Percentiles rank a stretch among this genome's conserved stretches.
phyloP scores from a whole-genome alignment of 2,329 filamentous ascomycete species.

The Hyphodiscus sp. region DNA sequence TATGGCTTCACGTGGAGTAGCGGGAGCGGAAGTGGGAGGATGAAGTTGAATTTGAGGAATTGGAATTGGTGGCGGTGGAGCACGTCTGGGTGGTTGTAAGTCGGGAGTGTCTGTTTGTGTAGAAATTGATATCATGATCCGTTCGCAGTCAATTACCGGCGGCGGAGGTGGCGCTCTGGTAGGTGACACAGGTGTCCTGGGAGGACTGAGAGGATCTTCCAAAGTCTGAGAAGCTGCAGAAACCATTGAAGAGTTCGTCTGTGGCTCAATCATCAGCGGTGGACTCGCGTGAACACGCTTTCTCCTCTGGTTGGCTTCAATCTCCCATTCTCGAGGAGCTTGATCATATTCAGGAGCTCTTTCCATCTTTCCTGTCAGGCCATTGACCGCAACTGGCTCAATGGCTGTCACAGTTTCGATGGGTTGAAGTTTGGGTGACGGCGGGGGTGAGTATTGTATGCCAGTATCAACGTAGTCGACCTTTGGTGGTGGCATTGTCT shows the following conservation, averaged over 20 bases:
- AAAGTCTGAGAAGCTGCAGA: constrained; percentile 58
- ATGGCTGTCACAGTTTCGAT: constrained; percentile 35
- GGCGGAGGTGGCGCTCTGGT: constrained; percentile 37
- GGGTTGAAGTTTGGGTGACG: constrained; percentile 54
- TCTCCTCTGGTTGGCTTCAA: constrained; percentile 67
- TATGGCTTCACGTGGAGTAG: constrained; percentile 65
- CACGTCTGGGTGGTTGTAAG: constrained; percentile 18
- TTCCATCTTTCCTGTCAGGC: constrained; percentile 14
- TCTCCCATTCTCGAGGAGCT: constrained; percentile 44
- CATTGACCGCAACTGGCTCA: constrained; percentile 33
- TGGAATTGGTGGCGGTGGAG: constrained; percentile 36
- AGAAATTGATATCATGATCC: constrained; percentile 46
- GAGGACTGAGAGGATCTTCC: constrained; percentile 57
- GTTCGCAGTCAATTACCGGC: constrained; percentile 26
- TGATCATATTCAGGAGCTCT: constrained; percentile 32
- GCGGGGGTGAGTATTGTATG: constrained; percentile 76
- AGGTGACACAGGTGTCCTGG: constrained; percentile 55
- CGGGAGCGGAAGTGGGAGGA: constrained; percentile 77
- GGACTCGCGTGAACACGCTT: constrained; percentile 57
- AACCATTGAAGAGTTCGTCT: constrained; percentile 47
- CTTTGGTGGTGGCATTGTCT: constrained; percentile 34
- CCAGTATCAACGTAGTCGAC: constrained; percentile 66
- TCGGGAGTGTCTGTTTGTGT: constrained; percentile 52
- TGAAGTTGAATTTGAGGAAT: constrained; percentile 88
- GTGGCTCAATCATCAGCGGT: constrained; percentile 43